Conservation (phyloP, 352 stramenopile genomes). For the Phytophthora vignae region DNA sequence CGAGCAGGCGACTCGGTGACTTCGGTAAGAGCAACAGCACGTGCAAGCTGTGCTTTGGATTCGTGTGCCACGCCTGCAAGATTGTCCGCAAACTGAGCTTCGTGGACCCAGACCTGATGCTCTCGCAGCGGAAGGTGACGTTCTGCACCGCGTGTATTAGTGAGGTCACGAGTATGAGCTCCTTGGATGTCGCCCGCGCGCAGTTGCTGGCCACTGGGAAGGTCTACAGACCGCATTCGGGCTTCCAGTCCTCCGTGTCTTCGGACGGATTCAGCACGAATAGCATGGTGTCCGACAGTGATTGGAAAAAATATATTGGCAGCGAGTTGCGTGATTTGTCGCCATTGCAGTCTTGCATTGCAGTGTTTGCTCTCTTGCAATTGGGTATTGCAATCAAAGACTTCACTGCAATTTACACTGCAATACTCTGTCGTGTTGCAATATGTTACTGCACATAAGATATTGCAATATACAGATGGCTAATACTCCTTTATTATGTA, state of each 20-base stretch:
- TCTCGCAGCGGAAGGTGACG: constrained; percentile 47
- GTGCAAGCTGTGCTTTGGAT: constrained; percentile 49
- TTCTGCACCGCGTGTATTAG: constrained; percentile 51
- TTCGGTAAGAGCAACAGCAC: constrained; percentile 34
- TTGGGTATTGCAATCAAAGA: too few relatives aligned
- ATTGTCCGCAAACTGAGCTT: constrained; percentile 48
- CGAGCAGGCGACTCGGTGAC: constrained; percentile 21
- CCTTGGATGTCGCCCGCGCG: constrained; percentile 36
- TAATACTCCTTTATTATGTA: too few relatives aligned
- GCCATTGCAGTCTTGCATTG: too few relatives aligned
- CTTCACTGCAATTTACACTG: too few relatives aligned
- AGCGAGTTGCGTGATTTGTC: too few relatives aligned
- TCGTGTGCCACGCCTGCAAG: constrained; percentile 47
- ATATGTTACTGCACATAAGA: too few relatives aligned
- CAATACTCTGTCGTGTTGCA: too few relatives aligned
- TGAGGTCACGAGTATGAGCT: constrained; percentile 41
- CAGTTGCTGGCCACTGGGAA: constrained; percentile 41
- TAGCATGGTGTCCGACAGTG: neutral
- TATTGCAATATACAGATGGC: too few relatives aligned
- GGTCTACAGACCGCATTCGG: constrained; percentile 18
- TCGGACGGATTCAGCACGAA: constrained; percentile 13
- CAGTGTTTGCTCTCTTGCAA: too few relatives aligned
- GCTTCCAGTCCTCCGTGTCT: constrained; percentile 26
- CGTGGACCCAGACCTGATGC: constrained; percentile 40
- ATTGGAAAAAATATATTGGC: too few relatives aligned